Evolutionary conservation across 306 rosid genomes (phyloP).

Genomic region (Casuarina glauca): DNA sequence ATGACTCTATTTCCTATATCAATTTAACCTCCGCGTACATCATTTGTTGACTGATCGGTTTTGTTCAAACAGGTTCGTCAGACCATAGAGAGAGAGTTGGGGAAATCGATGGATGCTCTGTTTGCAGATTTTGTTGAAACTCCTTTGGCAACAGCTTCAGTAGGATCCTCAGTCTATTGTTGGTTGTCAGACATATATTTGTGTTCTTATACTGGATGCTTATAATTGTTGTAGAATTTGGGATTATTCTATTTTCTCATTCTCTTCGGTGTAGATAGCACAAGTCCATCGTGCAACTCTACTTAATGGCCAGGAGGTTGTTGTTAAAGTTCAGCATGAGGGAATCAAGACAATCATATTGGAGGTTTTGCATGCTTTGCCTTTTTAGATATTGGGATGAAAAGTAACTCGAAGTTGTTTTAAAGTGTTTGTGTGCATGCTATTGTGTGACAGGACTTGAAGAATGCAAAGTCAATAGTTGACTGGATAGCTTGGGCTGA

Average conservation of each 20-base stretch:
- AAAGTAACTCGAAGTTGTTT: slow-evolving; percentile 27
- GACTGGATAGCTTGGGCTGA: slow-evolving; percentile 99
- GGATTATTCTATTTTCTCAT: slow-evolving; percentile 20
- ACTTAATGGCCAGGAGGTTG: slow-evolving; percentile 84
- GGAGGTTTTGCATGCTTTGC: slow-evolving; percentile 61
- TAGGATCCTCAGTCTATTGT: slow-evolving; percentile 47
- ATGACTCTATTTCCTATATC: not conserved
- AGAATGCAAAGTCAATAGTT: slow-evolving; percentile 84
- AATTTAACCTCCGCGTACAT: slow-evolving; percentile 2
- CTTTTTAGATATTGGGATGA: slow-evolving; percentile 29
- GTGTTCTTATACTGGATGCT: slow-evolving; percentile 22
- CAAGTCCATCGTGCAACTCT: slow-evolving; percentile 97
- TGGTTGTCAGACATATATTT: slow-evolving; percentile 28
- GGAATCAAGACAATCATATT: slow-evolving; percentile 77
- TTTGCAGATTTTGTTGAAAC: slow-evolving; percentile 64
- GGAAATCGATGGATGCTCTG: slow-evolving; percentile 80
- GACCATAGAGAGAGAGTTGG: slow-evolving; percentile 76
- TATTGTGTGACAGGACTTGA: slow-evolving; percentile 72
- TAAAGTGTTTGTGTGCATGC: slow-evolving; percentile 24
- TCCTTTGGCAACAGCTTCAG: slow-evolving; percentile 98
- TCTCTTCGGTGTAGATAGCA: slow-evolving; percentile 73
- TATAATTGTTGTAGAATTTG: slow-evolving; percentile 6
- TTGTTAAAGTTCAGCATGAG: slow-evolving; percentile 95
- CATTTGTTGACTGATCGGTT: slow-evolving; percentile 26
- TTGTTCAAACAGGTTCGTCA: slow-evolving; percentile 62